phyloP scores from a whole-genome alignment of 371 early-diverging fungal genomes.

The Mortierella sp. region DNA sequence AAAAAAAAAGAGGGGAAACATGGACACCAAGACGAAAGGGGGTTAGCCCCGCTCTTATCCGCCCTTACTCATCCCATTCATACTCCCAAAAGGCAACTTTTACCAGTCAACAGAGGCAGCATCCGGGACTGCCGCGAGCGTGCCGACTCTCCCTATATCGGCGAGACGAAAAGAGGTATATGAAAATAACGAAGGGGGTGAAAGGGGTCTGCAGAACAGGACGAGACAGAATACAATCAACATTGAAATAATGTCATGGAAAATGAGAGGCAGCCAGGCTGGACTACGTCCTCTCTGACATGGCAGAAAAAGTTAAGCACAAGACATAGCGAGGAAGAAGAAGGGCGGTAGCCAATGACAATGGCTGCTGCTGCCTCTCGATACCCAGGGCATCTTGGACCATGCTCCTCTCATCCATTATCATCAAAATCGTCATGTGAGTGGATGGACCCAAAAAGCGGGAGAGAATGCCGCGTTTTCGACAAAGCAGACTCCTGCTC shows the following conservation, averaged over 20 bases:
- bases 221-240: not conserved
- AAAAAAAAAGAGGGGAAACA: conserved; percentile 2
- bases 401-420: not conserved
- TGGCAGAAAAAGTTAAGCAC: not conserved
- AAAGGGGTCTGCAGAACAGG: not conserved
- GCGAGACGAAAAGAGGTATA: not conserved
- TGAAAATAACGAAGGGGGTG: not conserved
- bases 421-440: not conserved
- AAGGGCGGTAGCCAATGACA: not conserved
- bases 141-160: conserved; percentile 2
- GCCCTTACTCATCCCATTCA: not conserved
- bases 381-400: not conserved
- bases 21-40: conserved; percentile 13
- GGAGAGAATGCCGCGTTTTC: not conserved
- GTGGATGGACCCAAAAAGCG: not conserved
- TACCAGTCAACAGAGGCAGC: not conserved
- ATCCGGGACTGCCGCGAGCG: not conserved
- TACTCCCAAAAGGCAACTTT: not conserved
- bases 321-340: not conserved
- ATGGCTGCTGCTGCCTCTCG: not conserved
- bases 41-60: conserved; percentile 9
- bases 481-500: not conserved
- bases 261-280: not conserved
- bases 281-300: not conserved
- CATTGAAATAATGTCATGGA: not conserved